Conservation (phyloP, 2,329 filamentous ascomycete species). For the Parastagonospora avenae region DNA sequence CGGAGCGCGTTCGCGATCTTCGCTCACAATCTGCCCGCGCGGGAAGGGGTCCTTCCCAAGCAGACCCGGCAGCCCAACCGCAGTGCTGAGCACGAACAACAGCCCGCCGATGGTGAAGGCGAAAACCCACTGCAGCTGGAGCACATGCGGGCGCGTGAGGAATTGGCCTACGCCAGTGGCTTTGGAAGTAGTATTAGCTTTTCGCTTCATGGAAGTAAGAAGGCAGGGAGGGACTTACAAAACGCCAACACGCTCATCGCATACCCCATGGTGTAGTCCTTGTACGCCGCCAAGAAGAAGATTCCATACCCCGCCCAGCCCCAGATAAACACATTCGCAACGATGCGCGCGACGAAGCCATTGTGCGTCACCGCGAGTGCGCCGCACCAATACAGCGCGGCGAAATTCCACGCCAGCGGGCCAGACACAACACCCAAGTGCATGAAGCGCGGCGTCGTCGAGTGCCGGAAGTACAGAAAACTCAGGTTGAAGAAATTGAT, state of each 20-base stretch:
- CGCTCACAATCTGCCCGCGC: conserved; percentile 49
- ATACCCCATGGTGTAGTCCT: conserved; percentile 80
- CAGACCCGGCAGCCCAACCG: conserved; percentile 67
- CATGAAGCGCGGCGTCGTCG: conserved; percentile 72
- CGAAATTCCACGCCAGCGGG: conserved; percentile 84
- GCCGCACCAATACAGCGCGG: conserved; percentile 87
- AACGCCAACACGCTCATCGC: conserved; percentile 74
- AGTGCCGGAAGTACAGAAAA: conserved; percentile 80
- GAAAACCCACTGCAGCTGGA: conserved; percentile 92
- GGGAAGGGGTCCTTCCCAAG: conserved; percentile 64
- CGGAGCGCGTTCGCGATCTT: conserved; percentile 60
- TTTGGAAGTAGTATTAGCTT: conserved; percentile 27
- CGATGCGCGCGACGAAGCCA: conserved; percentile 71
- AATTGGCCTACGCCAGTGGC: conserved; percentile 79
- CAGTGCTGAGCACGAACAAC: conserved; percentile 71
- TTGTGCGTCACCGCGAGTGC: conserved; percentile 76
- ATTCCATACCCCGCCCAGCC: conserved; percentile 75
- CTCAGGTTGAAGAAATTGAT: conserved; percentile 83
- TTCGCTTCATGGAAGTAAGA: background rate
- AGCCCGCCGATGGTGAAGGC: conserved; percentile 81
- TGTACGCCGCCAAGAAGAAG: conserved; percentile 76
- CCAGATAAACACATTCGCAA: conserved; percentile 90
- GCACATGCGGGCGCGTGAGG: conserved; percentile 68
- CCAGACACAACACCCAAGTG: conserved; percentile 77
- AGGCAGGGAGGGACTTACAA: conserved; percentile 54